phyloP scores from a whole-genome alignment of 2,329 filamentous ascomycete genomes.

The Zymoseptoria ardabiliae region DNA sequence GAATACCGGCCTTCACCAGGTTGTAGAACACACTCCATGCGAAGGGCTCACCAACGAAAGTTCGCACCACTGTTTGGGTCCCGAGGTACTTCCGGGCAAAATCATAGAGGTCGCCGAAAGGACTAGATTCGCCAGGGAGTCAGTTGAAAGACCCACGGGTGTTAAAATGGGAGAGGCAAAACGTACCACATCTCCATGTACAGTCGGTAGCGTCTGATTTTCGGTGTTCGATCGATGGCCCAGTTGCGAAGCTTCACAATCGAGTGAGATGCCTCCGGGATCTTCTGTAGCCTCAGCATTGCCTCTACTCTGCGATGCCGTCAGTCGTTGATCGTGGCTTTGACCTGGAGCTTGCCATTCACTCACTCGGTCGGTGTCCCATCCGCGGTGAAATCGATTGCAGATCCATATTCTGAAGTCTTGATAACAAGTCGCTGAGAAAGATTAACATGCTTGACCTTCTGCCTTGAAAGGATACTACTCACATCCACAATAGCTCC shows the following conservation, averaged over 20 bases:
- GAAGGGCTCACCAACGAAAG: conserved; percentile 10
- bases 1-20: conserved; percentile 8
- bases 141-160: neutral
- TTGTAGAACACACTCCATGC: conserved; percentile 11
- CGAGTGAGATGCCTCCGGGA: neutral
- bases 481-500: neutral
- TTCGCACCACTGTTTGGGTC: neutral
- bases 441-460: no score
- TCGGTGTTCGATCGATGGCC: neutral
- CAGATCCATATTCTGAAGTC: neutral
- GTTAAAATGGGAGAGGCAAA: neutral
- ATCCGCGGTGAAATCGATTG: neutral
- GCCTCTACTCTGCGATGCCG: neutral
- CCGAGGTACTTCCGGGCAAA: neutral
- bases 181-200: conserved; percentile 1
- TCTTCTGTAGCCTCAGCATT: neutral
- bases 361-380: neutral
- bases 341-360: neutral
- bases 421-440: neutral
- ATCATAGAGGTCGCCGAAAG: neutral
- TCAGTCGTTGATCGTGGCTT: neutral
- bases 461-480: neutral
- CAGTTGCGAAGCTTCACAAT: neutral
- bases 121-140: neutral
- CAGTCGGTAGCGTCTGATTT: neutral